A percentile compares a stretch with the other conserved stretches of the same genome.
phyloP scores from a whole-genome alignment of 2,329 filamentous ascomycete genomes.

The Fusarium proliferatum region DNA sequence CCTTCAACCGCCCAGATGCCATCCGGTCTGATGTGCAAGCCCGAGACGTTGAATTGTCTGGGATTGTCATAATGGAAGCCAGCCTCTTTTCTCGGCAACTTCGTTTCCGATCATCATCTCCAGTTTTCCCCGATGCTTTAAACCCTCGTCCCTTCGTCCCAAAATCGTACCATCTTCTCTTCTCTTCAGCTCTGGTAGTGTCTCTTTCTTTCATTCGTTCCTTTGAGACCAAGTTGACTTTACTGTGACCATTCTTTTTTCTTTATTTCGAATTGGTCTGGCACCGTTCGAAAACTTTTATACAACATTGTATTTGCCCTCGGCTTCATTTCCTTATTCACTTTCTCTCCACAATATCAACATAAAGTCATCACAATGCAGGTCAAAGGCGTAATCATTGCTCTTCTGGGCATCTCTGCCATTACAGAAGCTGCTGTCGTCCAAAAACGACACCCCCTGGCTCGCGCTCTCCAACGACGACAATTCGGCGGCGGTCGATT shows the following conservation, averaged over 20 bases:
- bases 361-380: slow-evolving; percentile 58
- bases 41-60: slow-evolving; percentile 47
- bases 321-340: slow-evolving; percentile 17
- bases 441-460: slow-evolving; percentile 52
- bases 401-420: slow-evolving; percentile 61
- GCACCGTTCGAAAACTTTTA: slow-evolving; percentile 53
- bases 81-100: slow-evolving; percentile 54
- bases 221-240: slow-evolving; percentile 46
- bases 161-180: slow-evolving; percentile 49
- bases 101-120: slow-evolving; percentile 45
- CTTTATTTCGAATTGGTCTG: slow-evolving; percentile 59
- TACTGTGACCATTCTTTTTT: slow-evolving; percentile 60
- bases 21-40: slow-evolving; percentile 48
- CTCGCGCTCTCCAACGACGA: slow-evolving; percentile 54
- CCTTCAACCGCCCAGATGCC: slow-evolving; percentile 43
- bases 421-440: slow-evolving; percentile 60
- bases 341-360: slow-evolving; percentile 37
- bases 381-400: slow-evolving; percentile 60
- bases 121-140: slow-evolving; percentile 48
- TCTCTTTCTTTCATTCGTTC: slow-evolving; percentile 62
- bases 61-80: slow-evolving; percentile 45
- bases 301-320: slow-evolving; percentile 23
- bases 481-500: slow-evolving; percentile 50
- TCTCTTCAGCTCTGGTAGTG: slow-evolving; percentile 61
- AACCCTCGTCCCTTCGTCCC: slow-evolving; percentile 47